A percentile compares a stretch with the other conserved stretches of the same genome.
Evolutionary conservation across 306 rosid genomes (phyloP).

Genomic region (Dryas alaskensis): DNA sequence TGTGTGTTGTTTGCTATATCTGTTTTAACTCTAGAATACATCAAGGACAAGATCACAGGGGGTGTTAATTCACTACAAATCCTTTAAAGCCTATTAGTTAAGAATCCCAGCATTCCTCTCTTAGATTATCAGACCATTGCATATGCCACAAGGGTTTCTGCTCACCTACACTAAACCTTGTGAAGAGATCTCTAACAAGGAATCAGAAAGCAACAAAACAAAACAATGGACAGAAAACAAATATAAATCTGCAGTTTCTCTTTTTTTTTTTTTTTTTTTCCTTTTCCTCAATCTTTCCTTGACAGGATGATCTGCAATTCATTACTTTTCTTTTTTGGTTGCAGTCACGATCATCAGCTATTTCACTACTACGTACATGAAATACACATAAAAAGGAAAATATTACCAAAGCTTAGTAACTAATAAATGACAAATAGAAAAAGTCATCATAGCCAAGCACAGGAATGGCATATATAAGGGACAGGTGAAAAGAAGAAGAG

Average conservation of each 20-base stretch:
- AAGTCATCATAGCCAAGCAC: neutral
- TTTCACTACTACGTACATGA: neutral
- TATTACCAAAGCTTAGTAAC: neutral
- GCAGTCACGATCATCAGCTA: neutral
- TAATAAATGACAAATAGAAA: neutral
- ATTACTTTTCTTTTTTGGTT: neutral
- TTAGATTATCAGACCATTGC: neutral
- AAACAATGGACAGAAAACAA: neutral
- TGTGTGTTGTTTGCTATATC: no score
- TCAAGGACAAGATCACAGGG: no score
- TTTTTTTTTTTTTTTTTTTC: neutral
- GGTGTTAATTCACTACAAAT: no score
- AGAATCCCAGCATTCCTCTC: neutral
- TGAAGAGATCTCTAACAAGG: neutral
- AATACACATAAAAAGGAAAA: neutral
- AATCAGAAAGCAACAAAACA: no score
- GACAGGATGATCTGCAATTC: neutral
- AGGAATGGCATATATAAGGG: neutral
- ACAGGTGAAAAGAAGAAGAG: neutral
- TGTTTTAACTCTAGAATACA: no score
- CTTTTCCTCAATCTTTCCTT: neutral
- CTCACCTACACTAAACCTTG: neutral
- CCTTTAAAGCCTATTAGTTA: neutral
- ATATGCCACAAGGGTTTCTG: neutral
- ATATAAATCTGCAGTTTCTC: neutral